A percentile compares a stretch with the other conserved stretches of the same genome.
Evolutionary conservation across 768 basidiomycete genomes (phyloP).

Genomic region (Mycena capillaripes): DNA sequence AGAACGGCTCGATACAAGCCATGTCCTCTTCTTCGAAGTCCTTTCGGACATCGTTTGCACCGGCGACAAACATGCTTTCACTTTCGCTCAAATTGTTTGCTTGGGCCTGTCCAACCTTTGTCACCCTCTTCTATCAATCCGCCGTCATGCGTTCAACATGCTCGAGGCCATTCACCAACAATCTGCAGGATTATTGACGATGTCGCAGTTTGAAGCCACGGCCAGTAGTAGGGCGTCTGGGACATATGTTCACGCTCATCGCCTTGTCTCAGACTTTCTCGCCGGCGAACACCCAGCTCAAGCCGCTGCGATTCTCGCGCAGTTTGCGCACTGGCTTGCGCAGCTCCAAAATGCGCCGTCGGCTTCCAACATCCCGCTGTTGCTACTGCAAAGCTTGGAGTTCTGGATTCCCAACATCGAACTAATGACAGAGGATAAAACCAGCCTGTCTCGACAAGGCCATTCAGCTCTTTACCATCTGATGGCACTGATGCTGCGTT

Average conservation of each 20-base stretch:
- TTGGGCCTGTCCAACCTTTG: conserved; percentile 89
- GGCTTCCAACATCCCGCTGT: conserved; percentile 60
- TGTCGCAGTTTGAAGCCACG: conserved; percentile 81
- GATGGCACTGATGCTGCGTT: conserved; percentile 85
- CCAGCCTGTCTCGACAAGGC: conserved; percentile 69
- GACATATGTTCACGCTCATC: conserved; percentile 86
- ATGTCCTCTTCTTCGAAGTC: conserved; percentile 82
- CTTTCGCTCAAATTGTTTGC: conserved; percentile 81
- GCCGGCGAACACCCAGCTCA: conserved; percentile 82
- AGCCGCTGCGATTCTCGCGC: conserved; percentile 73
- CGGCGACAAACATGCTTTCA: conserved; percentile 68
- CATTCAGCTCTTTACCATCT: conserved; percentile 82
- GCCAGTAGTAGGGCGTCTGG: conserved; percentile 80
- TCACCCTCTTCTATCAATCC: conserved; percentile 73
- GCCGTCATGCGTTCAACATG: conserved; percentile 84
- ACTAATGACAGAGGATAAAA: conserved; percentile 72
- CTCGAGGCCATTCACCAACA: conserved; percentile 81
- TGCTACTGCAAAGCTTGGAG: conserved; percentile 84
- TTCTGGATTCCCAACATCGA: conserved; percentile 87
- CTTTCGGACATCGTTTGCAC: conserved; percentile 78
- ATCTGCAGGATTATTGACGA: conserved; percentile 73
- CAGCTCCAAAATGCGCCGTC: conserved; percentile 67
- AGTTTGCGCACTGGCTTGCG: conserved; percentile 82
- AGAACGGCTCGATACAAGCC: conserved; percentile 67
- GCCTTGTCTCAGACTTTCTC: conserved; percentile 80